phyloP scores from a whole-genome alignment of 108 stramenopile species.

The Cylindrotheca fusiformis region DNA sequence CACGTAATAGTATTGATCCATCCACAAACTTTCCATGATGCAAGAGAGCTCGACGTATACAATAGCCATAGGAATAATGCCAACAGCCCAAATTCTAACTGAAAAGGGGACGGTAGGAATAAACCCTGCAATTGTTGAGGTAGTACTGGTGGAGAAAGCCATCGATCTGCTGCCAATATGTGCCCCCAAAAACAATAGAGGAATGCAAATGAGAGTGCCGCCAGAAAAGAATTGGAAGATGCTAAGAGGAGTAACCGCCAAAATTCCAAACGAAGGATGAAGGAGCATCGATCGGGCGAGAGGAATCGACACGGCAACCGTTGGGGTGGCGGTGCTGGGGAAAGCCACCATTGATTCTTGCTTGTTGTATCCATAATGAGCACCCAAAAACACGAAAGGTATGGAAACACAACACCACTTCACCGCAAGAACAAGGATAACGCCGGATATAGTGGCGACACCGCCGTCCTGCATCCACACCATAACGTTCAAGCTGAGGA shows the following conservation, averaged over 20 bases:
- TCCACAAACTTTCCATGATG: slow-evolving; percentile 98
- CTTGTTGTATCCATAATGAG: slow-evolving; percentile 98
- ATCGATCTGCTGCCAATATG: not conserved
- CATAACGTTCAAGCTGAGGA: slow-evolving; percentile 90
- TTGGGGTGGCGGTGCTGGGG: slow-evolving; percentile 68
- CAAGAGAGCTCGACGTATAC: slow-evolving; percentile 99
- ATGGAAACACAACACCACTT: slow-evolving; percentile 98
- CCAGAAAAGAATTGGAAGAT: no score
- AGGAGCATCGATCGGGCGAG: no score
- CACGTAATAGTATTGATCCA: slow-evolving; percentile 99
- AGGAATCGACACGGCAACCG: not conserved
- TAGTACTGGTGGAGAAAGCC: slow-evolving; percentile 44
- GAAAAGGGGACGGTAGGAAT: slow-evolving; percentile 82
- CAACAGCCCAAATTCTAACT: slow-evolving; percentile 82
- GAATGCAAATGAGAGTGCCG: not conserved
- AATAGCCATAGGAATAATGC: slow-evolving; percentile 95
- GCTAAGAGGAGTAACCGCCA: no score
- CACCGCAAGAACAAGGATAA: slow-evolving; percentile 88
- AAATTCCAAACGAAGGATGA: no score
- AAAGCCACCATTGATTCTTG: slow-evolving; percentile 75
- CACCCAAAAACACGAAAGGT: slow-evolving; percentile 97
- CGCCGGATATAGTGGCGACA: slow-evolving; percentile 89
- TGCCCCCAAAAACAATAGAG: not conserved
- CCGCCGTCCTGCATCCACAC: slow-evolving; percentile 88
- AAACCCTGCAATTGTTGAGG: slow-evolving; percentile 66